Evolutionary conservation across 2,329 filamentous ascomycete genomes (phyloP), one percentile per base, ranked within the genome.

Genomic region (Phyllosticta citribraziliensis): DNA sequence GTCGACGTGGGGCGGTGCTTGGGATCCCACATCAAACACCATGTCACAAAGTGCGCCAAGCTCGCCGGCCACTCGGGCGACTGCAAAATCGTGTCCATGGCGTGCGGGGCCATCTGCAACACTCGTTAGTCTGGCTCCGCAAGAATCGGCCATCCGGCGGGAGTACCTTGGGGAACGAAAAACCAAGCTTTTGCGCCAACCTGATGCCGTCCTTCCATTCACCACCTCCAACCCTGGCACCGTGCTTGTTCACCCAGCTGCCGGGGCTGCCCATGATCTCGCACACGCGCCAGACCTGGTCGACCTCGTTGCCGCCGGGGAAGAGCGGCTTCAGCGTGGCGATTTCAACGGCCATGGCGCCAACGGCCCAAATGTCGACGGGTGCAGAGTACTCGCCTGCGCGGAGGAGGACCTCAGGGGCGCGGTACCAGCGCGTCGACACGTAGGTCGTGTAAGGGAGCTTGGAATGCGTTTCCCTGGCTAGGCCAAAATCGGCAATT

Each of bases 191-290:
- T 67, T 94, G 91, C 61, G 94, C 94, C 63, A 99, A 80, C 64
- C 91, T 84, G 54, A 91, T 91, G 62, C 94, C 94, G 62, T 99
- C 94, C 69, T 91, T 91, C 94, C 94, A 99, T 67, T 99, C 94
- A 69, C 94, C 94, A 70, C 94, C 94, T 60, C 94, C 94, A 27
- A 99, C 89, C 66, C 87, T 88, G 25, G 82, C 80, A 24, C 92
- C 92, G 5, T 89, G 81, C 76, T 97, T 97, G 80, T 89, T 96
- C 73, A 96, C 94, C 94, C 94, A 99, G 76, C 93, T 93, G 53
- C 94, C 94, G 2, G 94, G 94, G 77, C 93, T 97, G 56, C 94
- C 94, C 94, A 99, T 99, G 62, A 99, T 96, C 74, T 99, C 94
- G 72, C 94, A 99, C 0, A 99, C 90, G 67, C 94, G 87, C 94